Evolutionary conservation across 2,329 filamentous ascomycete species (phyloP).

Genomic region (Penicillium vulpinum): DNA sequence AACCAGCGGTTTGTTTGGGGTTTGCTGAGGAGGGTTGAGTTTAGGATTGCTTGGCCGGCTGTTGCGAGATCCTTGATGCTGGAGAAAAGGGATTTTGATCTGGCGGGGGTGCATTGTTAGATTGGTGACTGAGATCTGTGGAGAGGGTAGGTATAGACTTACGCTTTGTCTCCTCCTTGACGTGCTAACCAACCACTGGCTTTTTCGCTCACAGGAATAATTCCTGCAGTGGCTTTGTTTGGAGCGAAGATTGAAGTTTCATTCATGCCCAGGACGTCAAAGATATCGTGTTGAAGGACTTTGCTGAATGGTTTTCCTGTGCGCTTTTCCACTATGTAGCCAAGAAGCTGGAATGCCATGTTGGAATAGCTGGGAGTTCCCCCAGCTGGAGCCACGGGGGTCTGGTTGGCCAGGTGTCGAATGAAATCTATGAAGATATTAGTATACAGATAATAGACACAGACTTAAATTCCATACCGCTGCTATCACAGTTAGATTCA

Average conservation of each 20-base stretch:
- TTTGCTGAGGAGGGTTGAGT: slow-evolving; percentile 29
- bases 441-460: neutral
- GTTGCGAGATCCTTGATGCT: neutral
- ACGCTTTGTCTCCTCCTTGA: neutral
- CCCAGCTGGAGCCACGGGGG: neutral
- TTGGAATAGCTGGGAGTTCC: slow-evolving; percentile 42
- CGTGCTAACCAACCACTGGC: neutral
- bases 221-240: neutral
- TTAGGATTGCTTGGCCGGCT: slow-evolving; percentile 36
- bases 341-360: slow-evolving; percentile 41
- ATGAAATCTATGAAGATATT: neutral
- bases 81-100: neutral
- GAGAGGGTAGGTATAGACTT: neutral
- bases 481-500: neutral
- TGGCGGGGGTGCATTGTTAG: neutral
- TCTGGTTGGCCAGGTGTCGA: neutral
- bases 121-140: neutral
- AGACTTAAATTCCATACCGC: neutral
- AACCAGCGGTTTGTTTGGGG: slow-evolving; percentile 43
- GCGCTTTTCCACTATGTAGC: slow-evolving; percentile 36
- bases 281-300: neutral
- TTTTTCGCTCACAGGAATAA: neutral
- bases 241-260: neutral
- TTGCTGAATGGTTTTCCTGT: neutral
- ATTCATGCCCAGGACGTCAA: neutral